A percentile compares a stretch with the other conserved stretches of the same genome.
These are phyloP conservation scores for Cladosporium cucumerinum DNA, from an alignment of 2,329 filamentous ascomycete genomes.

Conservation along the genomic window DNA sequence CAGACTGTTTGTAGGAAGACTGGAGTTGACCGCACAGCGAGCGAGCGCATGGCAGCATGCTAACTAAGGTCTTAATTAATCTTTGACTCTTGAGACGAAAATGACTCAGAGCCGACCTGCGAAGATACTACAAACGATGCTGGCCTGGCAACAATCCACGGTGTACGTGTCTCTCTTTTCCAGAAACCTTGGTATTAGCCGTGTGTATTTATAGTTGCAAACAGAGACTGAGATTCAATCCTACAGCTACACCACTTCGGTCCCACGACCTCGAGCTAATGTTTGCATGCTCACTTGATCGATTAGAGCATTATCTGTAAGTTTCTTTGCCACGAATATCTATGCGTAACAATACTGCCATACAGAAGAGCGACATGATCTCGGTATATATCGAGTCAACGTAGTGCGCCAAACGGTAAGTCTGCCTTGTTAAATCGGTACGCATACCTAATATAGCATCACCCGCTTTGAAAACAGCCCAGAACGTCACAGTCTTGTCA, in stretches of 20 bases:
- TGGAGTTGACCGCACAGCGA: slow-evolving; percentile 9
- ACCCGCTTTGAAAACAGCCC: background rate
- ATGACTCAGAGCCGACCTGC: background rate
- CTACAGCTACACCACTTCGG: background rate
- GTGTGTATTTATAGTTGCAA: background rate
- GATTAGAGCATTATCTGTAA: background rate
- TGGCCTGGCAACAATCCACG: background rate
- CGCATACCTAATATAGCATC: background rate
- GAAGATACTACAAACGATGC: background rate
- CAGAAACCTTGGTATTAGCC: background rate
- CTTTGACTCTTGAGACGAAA: background rate
- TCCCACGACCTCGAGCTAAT: background rate
- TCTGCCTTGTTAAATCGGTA: background rate
- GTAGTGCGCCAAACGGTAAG: background rate
- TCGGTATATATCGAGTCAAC: background rate
- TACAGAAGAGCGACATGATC: background rate
- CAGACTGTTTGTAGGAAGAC: background rate
- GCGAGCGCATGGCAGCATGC: background rate
- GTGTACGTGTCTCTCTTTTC: background rate
- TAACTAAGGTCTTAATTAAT: background rate
- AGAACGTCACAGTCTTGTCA: background rate
- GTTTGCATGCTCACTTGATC: background rate
- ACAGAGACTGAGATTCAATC: background rate
- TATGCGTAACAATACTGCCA: background rate
- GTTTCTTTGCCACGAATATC: background rate